Conservation (phyloP, 1,284 basidiomycete species). For the Moesziomyces antarcticus region DNA sequence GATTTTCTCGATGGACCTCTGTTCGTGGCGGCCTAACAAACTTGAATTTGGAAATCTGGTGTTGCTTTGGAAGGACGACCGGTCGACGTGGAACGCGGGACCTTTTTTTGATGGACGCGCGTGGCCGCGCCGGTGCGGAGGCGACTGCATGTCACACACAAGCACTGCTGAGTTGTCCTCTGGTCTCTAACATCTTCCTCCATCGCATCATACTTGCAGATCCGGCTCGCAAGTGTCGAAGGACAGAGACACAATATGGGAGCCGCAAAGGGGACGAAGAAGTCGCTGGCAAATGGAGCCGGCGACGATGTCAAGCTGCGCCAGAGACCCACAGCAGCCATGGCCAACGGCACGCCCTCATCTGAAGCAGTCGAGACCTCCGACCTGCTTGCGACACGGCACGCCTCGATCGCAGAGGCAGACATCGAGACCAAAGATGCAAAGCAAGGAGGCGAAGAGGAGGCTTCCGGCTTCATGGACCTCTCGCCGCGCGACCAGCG, state of each 20-base stretch:
- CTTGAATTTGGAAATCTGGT: not conserved
- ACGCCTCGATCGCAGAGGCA: constrained; percentile 1
- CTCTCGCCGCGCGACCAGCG: constrained; percentile 37
- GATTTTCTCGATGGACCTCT: not conserved
- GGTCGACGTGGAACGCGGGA: constrained; percentile 32
- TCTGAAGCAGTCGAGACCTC: constrained; percentile 29
- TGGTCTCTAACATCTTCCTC: not conserved
- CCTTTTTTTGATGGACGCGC: not conserved
- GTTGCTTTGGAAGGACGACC: constrained; percentile 36
- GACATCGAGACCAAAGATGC: constrained; percentile 4
- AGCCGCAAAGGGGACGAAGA: constrained; percentile 13
- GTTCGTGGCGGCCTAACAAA: not conserved
- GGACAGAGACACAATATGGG: constrained; percentile 9
- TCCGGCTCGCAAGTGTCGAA: not conserved
- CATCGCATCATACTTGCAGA: constrained; percentile 1
- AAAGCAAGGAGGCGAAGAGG: constrained; percentile 13
- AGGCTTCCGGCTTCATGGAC: constrained; percentile 50
- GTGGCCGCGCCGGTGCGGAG: not conserved
- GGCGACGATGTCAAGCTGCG: constrained; percentile 15
- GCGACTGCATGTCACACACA: not conserved
- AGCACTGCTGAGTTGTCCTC: too few species aligned
- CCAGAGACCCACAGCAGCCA: constrained; percentile 24
- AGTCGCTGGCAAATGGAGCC: constrained; percentile 7
- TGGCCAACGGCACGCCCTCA: constrained; percentile 23
- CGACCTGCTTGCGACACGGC: constrained; percentile 29